Evolutionary conservation across 768 basidiomycete genomes (phyloP).

Genomic region (Tylopilus plumbeoviolaceoides): DNA sequence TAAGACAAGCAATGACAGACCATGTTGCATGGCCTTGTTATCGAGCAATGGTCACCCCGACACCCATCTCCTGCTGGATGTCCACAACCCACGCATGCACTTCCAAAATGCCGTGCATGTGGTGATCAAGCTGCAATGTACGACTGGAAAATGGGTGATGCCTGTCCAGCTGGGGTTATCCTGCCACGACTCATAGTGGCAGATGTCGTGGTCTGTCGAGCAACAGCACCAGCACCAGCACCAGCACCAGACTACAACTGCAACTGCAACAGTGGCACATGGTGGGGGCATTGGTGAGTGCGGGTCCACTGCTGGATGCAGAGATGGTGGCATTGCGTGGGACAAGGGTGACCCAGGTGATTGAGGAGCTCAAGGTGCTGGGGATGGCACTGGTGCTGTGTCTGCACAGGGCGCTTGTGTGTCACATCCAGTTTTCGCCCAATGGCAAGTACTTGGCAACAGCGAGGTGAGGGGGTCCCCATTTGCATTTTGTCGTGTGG

Average conservation of each 20-base stretch:
- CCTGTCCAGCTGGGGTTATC: conserved; percentile 22
- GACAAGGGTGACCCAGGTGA: conserved; percentile 36
- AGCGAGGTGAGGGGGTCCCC: conserved; percentile 43
- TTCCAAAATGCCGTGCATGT: conserved; percentile 40
- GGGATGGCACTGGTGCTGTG: conserved; percentile 35
- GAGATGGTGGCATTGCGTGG: conserved; percentile 30
- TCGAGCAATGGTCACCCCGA: too few relatives aligned
- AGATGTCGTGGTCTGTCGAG: too few relatives aligned
- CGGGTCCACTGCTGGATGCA: conserved; percentile 18
- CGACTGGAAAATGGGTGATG: conserved; percentile 22
- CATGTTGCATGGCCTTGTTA: too few relatives aligned
- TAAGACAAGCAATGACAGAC: too few relatives aligned
- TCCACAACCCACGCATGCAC: conserved; percentile 26
- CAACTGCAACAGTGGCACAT: too few relatives aligned
- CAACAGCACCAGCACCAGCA: too few relatives aligned
- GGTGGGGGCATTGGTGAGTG: too few relatives aligned
- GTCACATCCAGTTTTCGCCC: conserved; percentile 52
- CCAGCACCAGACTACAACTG: too few relatives aligned
- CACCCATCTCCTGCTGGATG: conserved; percentile 19
- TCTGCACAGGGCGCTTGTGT: conserved; percentile 45
- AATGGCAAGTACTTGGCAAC: conserved; percentile 52
- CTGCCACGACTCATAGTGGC: conserved; percentile 27
- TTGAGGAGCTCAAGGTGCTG: conserved; percentile 39
- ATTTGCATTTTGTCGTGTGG: background rate
- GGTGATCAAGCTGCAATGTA: conserved; percentile 38